phyloP scores from a whole-genome alignment of 176 grass and related monocot genomes.

The Ampelocalamus luodianensis region DNA sequence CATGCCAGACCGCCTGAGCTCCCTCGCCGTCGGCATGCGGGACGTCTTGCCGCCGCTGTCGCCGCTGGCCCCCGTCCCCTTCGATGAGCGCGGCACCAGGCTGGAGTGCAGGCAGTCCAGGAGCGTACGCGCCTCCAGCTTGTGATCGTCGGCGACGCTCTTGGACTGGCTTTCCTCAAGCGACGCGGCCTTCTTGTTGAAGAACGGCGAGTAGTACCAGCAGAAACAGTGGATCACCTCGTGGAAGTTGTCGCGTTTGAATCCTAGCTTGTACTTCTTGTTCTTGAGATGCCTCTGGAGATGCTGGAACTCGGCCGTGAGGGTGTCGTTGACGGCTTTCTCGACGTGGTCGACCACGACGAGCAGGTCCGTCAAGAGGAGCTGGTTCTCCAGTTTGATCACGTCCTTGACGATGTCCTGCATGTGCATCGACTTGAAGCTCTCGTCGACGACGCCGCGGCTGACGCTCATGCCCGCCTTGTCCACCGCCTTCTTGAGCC shows the following conservation, averaged over 20 bases:
- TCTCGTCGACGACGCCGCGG: constrained; percentile 41
- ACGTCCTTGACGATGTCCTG: constrained; percentile 57
- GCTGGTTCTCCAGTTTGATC: constrained; percentile 65
- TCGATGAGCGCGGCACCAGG: not conserved
- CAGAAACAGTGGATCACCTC: constrained; percentile 46
- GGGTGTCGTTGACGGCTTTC: accelerated
- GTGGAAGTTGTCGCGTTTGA: not conserved
- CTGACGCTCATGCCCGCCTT: not conserved
- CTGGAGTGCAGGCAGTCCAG: constrained; percentile 49
- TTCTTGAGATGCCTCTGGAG: not conserved
- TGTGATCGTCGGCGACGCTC: not conserved
- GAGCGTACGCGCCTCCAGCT: not conserved
- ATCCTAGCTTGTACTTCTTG: not conserved
- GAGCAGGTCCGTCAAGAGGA: constrained; percentile 17
- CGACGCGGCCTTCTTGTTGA: not conserved
- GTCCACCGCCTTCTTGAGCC: not conserved
- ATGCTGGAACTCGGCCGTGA: not conserved
- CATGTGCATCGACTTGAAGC: constrained; percentile 46
- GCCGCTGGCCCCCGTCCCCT: not conserved
- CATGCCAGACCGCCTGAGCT: constrained; percentile 51
- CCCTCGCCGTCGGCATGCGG: constrained; percentile 40
- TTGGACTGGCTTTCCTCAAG: not conserved
- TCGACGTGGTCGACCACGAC: constrained; percentile 2
- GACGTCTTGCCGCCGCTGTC: not conserved
- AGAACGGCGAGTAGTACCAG: constrained; percentile 69